phyloP scores from a whole-genome alignment of 2,329 filamentous ascomycete genomes.

The Diaporthe vexans region DNA sequence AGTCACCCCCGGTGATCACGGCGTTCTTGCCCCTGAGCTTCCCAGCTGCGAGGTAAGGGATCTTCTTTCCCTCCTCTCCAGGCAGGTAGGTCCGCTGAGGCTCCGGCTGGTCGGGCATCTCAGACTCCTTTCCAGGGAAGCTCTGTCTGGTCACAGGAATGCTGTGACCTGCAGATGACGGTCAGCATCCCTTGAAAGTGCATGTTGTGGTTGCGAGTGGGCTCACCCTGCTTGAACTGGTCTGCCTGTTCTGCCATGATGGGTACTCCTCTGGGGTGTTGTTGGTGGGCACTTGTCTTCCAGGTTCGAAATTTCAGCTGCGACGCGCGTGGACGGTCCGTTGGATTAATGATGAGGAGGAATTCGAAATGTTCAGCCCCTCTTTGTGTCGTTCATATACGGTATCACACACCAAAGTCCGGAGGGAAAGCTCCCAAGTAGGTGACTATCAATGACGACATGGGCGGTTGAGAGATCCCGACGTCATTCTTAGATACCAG shows the following conservation, averaged over 20 bases:
- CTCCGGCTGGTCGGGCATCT: conserved; percentile 73
- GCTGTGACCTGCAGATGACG: conserved; percentile 50
- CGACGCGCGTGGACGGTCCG: too few species aligned
- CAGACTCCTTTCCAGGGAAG: conserved; percentile 59
- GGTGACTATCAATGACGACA: conserved; percentile 39
- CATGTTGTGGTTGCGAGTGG: not conserved
- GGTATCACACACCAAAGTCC: not conserved
- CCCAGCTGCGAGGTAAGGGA: conserved; percentile 80
- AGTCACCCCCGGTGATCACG: conserved; percentile 85
- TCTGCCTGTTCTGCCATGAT: conserved; percentile 43
- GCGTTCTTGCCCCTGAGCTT: conserved; percentile 83
- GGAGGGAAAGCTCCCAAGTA: conserved; percentile 29
- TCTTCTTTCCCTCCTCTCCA: conserved; percentile 72
- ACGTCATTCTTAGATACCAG: conserved; percentile 37
- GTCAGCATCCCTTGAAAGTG: not conserved
- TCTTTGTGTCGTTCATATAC: not conserved
- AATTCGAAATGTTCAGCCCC: not conserved
- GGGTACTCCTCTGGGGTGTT: not conserved
- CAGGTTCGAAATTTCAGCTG: not conserved
- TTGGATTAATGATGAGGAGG: not conserved
- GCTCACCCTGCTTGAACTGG: conserved; percentile 54
- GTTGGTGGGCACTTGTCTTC: too few species aligned
- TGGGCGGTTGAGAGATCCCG: conserved; percentile 27
- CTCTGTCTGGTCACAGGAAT: conserved; percentile 57
- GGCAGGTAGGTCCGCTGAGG: conserved; percentile 40